Conservation (phyloP, 495 filamentous ascomycete species). For the Lophiotrema nucula region DNA sequence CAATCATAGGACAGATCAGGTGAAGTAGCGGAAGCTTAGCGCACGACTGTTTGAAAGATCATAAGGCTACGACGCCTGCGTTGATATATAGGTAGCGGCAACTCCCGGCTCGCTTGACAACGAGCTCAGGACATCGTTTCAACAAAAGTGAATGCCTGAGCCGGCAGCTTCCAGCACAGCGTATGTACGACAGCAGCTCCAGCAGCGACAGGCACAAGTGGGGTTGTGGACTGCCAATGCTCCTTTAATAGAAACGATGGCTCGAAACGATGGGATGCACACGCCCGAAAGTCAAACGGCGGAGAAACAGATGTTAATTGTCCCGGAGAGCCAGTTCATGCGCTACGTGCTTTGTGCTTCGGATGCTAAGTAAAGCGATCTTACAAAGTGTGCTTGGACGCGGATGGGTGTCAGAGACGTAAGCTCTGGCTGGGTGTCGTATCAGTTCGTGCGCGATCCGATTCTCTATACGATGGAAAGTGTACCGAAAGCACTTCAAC, state of each 20-base stretch:
- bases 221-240: not conserved
- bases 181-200: not conserved
- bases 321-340: conserved; percentile 11
- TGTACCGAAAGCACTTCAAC: no score
- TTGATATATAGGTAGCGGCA: no score
- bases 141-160: conserved; percentile 9
- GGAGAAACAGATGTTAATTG: conserved; percentile 11
- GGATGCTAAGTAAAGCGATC: no score
- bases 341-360: conserved; percentile 2
- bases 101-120: no score
- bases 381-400: no score
- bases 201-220: not conserved
- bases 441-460: no score
- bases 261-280: conserved; percentile 17
- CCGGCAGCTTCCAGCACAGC: not conserved
- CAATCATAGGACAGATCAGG: conserved; percentile 57
- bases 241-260: conserved; percentile 35
- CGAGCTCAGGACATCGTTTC: no score
- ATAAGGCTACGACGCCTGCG: no score
- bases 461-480: no score
- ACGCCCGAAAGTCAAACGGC: conserved; percentile 24
- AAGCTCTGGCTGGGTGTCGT: no score
- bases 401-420: no score
- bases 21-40: conserved; percentile 32
- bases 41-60: no score